phyloP scores from a whole-genome alignment of 768 basidiomycete species.

The Candolleomyces efflorescens region DNA sequence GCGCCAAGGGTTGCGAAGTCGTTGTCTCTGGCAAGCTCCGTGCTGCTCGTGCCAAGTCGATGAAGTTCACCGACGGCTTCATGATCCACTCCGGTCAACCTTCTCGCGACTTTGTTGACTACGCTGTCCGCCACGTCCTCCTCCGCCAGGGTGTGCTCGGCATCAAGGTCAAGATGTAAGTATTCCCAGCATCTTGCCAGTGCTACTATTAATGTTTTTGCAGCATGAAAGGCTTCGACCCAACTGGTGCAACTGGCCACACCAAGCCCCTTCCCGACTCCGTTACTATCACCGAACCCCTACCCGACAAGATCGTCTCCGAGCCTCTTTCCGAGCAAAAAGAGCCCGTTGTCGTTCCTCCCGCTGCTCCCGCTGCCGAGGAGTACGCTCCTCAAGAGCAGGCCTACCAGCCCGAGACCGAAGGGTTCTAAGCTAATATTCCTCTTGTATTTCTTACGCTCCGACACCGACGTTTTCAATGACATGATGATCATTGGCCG shows the following conservation, averaged over 20 bases:
- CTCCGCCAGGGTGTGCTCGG: conserved; percentile 98
- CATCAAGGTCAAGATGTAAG: conserved; percentile 99
- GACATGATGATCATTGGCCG: background rate
- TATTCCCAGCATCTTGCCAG: background rate
- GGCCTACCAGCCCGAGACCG: conserved; percentile 28
- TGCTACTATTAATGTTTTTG: conserved; percentile 12
- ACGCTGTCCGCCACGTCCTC: conserved; percentile 96
- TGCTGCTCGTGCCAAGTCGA: conserved; percentile 98
- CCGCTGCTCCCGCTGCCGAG: conserved; percentile 53
- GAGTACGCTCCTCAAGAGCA: conserved; percentile 30
- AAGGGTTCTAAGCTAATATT: conserved; percentile 51
- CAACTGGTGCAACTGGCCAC: conserved; percentile 86
- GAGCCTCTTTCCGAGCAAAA: conserved; percentile 90
- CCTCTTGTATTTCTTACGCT: conserved; percentile 13
- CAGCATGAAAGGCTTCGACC: conserved; percentile 97
- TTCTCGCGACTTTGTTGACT: conserved; percentile 92
- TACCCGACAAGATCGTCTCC: conserved; percentile 83
- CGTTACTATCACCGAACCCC: conserved; percentile 86
- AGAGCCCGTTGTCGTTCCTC: conserved; percentile 56
- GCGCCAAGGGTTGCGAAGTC: conserved; percentile 99
- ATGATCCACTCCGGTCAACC: conserved; percentile 99
- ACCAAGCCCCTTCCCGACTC: conserved; percentile 93
- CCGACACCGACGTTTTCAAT: conserved; percentile 4
- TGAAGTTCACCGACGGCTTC: conserved; percentile 99
- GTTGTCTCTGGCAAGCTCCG: conserved; percentile 99